phyloP scores from a whole-genome alignment of 2,329 filamentous ascomycete genomes.

The Penicillium sp. region DNA sequence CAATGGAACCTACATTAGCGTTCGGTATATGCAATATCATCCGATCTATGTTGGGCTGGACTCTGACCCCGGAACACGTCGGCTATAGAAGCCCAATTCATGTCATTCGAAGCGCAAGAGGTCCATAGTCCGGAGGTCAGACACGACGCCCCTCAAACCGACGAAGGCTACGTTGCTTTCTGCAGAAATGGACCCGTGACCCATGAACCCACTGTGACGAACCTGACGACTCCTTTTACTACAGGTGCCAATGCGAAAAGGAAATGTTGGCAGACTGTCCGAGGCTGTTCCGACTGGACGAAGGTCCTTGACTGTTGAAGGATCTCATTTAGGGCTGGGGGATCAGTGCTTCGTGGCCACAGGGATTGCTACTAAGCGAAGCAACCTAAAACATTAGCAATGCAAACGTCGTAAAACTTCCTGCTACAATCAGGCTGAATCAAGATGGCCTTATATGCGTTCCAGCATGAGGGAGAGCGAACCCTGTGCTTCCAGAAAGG shows the following conservation, averaged over 20 bases:
- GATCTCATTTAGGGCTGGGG: no score
- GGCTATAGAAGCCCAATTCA: not conserved
- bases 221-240: not conserved
- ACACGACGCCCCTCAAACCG: not conserved
- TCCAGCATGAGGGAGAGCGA: not conserved
- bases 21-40: not conserved
- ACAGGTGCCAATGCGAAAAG: no score
- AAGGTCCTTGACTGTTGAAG: no score
- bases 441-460: not conserved
- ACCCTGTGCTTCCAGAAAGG: not conserved
- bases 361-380: not conserved
- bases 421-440: not conserved
- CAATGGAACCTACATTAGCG: conserved; percentile 1
- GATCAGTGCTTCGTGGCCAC: no score
- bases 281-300: no score
- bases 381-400: not conserved
- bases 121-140: not conserved
- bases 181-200: no score
- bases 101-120: not conserved
- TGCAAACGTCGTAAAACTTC: no score
- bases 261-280: no score
- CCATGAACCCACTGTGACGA: not conserved
- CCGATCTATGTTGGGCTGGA: not conserved
- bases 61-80: not conserved
- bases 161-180: not conserved